Percentiles rank a stretch among this genome's conserved stretches.
phyloP scores from a whole-genome alignment of 2,329 filamentous ascomycete genomes.

The Neofusicoccum ribis region DNA sequence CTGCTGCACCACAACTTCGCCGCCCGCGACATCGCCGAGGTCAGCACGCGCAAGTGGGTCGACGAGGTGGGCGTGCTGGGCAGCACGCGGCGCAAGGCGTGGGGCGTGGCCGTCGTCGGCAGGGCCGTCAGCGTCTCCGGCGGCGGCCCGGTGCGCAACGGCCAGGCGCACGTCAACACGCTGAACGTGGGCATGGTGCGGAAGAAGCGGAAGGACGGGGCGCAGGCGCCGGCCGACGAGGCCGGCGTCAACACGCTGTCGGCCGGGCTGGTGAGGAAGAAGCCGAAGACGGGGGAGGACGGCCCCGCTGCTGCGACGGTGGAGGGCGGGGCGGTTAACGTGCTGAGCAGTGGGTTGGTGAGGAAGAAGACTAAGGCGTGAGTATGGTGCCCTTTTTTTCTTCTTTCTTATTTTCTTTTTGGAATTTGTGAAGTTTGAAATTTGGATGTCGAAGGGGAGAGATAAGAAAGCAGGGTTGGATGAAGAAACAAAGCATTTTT shows the following conservation, averaged over 20 bases:
- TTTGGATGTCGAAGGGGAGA: too few relatives aligned
- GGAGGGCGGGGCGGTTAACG: background rate
- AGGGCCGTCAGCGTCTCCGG: background rate
- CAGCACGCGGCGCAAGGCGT: background rate
- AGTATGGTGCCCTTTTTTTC: background rate
- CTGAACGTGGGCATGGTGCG: constrained; percentile 33
- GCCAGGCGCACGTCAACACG: background rate
- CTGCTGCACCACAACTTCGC: constrained; percentile 74
- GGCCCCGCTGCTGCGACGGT: background rate
- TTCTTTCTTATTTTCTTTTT: too few relatives aligned
- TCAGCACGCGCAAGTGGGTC: constrained; percentile 70
- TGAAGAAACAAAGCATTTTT: background rate
- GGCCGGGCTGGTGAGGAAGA: constrained; percentile 5
- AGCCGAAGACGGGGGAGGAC: constrained; percentile 16
- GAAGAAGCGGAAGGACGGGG: constrained; percentile 35
- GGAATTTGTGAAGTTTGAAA: too few relatives aligned
- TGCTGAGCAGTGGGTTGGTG: constrained; percentile 26
- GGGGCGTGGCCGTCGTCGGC: constrained; percentile 1
- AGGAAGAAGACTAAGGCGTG: constrained; percentile 34
- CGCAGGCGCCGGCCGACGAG: background rate
- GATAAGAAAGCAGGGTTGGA: too few relatives aligned
- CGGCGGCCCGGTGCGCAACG: background rate
- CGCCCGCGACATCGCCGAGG: constrained; percentile 60
- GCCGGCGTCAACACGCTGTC: constrained; percentile 5
- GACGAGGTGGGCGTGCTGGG: constrained; percentile 58